Base-by-base conservation (phyloP, 768 basidiomycete genomes). In the Naganishia randhawae region DNA sequence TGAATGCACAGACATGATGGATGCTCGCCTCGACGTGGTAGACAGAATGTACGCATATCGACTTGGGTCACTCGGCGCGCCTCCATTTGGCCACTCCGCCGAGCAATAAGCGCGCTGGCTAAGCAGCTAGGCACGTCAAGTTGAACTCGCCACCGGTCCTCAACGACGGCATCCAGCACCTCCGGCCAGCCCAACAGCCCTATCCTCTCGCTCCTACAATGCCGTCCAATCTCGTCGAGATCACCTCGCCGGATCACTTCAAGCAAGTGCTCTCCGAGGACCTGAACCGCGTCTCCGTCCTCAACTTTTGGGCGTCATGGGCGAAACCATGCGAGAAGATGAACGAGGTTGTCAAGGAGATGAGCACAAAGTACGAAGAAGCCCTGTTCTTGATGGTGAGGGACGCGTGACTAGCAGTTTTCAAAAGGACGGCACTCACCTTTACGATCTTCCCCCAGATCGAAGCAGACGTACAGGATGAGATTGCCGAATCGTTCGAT, bases 301-400 rank as follows among this genome's bases (percentile, higher is more conserved):
- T 96, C 76, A 91, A 90, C 81, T 99, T 97, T 79, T 94, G 92
- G 89, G 91, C 94, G 50, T 86, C 80, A 89, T 83, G 92, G 91
- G 96, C 92, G 0, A 89, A 86, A 70, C 92, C 93, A 45, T 98
- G 94, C 83, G 84, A 84, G 73, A 85, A 88, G 73, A 95, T 96
- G 89, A 93, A 92, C 81, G 83, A 86, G 50, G 86, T 93, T 6
- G 85, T 89, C 19, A 69, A 75, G 10, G 89, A 90, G 74, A 83
- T 95, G 51, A 85, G 92, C 1, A 85, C 84, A 70, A 89, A 89
- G 76, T 85, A 91, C 75, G 82, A 86, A 0, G 72, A 82, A 2
- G 79, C 89, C 1, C 82, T 97, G 27, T 89, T 91, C 68, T 82
- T 98, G 16, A 85, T 89, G 77, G 92, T 89, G 65, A 71, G 80